Evolutionary conservation across 2,329 filamentous ascomycete genomes (phyloP), one percentile per base, ranked within the genome.

Genomic region (Sarocladium oryzae): DNA sequence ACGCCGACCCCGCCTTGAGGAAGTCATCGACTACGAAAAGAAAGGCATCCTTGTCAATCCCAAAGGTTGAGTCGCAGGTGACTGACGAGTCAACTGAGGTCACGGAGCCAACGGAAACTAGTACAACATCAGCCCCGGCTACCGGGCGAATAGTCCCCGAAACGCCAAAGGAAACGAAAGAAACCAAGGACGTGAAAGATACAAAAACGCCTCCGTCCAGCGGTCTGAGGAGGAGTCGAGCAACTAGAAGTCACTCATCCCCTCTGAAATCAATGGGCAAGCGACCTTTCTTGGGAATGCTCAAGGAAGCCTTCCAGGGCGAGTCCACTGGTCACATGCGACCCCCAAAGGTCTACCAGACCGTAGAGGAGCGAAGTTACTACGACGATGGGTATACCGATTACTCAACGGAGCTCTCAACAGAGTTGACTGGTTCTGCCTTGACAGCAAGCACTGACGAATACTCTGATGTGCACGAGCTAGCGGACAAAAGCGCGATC

Each of bases 221-320:
- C 2, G 72, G 73, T 1, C 63, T 85, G 23, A 80, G 73, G 63
- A 73, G 82, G 58, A 80, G 76, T 45, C 71, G 73, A 38, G 81
- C 82, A 20, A 82, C 76, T 26, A 74, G 79, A 56, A 71, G 61
- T 53, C 60, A 69, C 2, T 67, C 76, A 1, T 74, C 78, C 5
- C 74, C 79, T 1, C 50, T 72, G 6, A 83, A 77, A 59, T 55
- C 70, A 0, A 64, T 60, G 2, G 60, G 60, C 11, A 82, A 77
- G 59, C 72, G 71, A 32, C 76, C 76, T 0, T 71, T 85, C 51
- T 73, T 81, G 20, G 81, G 82, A 36, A 74, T 75, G 41, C 65
- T 85, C 8, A 78, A 77, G 51, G 80, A 82, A 54, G 82, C 81
- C 3, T 85, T 85, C 58, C 75, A 75, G 35, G 82, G 82, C 26